phyloP scores from a whole-genome alignment of 129 eudicot species.

The carrot (Daucus carota) region DNA sequence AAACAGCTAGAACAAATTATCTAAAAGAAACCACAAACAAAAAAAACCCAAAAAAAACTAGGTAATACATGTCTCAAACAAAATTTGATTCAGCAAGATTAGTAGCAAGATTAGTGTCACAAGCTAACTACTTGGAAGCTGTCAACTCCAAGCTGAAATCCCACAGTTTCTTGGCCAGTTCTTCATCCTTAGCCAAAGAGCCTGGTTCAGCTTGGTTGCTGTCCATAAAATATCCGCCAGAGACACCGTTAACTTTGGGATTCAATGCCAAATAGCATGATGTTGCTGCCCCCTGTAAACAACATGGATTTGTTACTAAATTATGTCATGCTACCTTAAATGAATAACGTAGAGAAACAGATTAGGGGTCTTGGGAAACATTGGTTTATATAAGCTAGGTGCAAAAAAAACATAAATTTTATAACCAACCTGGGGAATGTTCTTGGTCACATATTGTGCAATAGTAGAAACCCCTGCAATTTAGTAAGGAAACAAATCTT shows the following conservation, averaged over 20 bases:
- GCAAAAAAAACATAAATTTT: neutral
- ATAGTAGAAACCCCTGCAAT: conserved; percentile 24
- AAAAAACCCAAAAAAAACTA: neutral
- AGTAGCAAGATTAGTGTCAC: neutral
- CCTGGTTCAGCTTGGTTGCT: conserved; percentile 5
- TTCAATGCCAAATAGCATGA: conserved; percentile 12
- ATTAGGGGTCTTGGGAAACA: neutral
- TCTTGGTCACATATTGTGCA: conserved; percentile 29
- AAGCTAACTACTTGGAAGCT: neutral
- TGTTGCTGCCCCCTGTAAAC: conserved; percentile 14
- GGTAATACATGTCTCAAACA: neutral
- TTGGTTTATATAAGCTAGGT: neutral
- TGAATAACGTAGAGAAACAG: neutral
- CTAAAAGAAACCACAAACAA: neutral
- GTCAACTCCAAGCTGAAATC: conserved; percentile 13
- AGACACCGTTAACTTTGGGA: conserved; percentile 12
- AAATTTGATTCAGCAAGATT: neutral
- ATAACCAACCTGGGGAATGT: conserved; percentile 32
- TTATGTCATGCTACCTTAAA: neutral
- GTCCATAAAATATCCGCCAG: conserved; percentile 12
- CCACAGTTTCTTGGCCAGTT: conserved; percentile 18
- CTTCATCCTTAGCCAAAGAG: neutral
- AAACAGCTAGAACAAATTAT: neutral
- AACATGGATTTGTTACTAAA: neutral
- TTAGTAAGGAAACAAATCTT: neutral